These are phyloP conservation scores for Floccularia luteovirens DNA, from an alignment of 768 basidiomycete species.

Conservation along the genomic window DNA sequence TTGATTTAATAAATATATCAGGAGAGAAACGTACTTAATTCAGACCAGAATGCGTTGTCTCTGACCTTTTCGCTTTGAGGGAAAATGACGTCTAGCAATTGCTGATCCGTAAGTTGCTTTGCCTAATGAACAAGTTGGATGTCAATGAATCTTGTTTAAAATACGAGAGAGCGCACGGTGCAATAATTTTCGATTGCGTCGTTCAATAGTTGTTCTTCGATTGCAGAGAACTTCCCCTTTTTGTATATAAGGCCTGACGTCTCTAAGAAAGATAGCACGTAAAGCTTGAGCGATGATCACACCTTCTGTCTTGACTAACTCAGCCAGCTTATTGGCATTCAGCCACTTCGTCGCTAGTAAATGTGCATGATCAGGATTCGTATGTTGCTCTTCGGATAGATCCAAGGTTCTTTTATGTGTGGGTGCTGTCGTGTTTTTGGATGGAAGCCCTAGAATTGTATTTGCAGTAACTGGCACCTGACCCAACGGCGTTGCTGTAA, in stretches of 20 bases:
- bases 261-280: slow-evolving; percentile 2
- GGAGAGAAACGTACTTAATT: slow-evolving; percentile 51
- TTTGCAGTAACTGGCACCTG: slow-evolving; percentile 36
- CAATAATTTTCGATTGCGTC: slow-evolving; percentile 60
- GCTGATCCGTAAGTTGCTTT: slow-evolving; percentile 43
- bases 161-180: slow-evolving; percentile 32
- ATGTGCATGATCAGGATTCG: slow-evolving; percentile 51
- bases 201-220: slow-evolving; percentile 62
- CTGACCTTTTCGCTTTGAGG: slow-evolving; percentile 52
- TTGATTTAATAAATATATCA: slow-evolving; percentile 2
- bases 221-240: slow-evolving; percentile 81
- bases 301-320: slow-evolving; percentile 68
- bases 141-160: too few species aligned
- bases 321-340: slow-evolving; percentile 56
- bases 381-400: slow-evolving; percentile 34
- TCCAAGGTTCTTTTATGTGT: slow-evolving; percentile 29
- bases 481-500: slow-evolving; percentile 25
- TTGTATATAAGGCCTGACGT: slow-evolving; percentile 71
- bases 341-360: slow-evolving; percentile 78
- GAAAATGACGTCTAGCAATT: slow-evolving; percentile 61
- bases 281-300: not conserved
- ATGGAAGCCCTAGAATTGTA: slow-evolving; percentile 31
- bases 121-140: slow-evolving; percentile 31
- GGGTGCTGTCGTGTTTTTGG: slow-evolving; percentile 14
- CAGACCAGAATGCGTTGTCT: slow-evolving; percentile 71